A percentile compares a stretch with the other conserved stretches of the same genome.
Conservation (phyloP, 208 protist genomes). For the Angomonas desouzai region DNA sequence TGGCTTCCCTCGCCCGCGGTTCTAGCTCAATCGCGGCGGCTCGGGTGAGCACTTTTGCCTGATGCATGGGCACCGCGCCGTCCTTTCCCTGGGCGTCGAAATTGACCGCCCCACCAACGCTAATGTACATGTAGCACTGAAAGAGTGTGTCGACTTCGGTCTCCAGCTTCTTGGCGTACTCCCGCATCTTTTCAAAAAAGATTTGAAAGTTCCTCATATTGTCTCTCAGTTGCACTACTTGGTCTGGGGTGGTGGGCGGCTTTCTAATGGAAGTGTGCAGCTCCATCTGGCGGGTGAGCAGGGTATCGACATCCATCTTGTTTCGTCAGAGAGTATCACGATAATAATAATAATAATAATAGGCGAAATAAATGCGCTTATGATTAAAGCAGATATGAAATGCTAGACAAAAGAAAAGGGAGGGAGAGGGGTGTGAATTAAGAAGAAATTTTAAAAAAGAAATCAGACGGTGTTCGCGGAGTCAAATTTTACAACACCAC, state of each 20-base stretch:
- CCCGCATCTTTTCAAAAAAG: constrained; percentile 57
- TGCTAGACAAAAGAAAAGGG: too few species aligned
- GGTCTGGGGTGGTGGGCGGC: constrained; percentile 51
- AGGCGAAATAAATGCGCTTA: too few species aligned
- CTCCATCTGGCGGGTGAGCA: constrained; percentile 88
- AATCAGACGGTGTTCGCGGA: too few species aligned
- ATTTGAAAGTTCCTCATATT: constrained; percentile 52
- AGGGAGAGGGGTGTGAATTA: too few species aligned
- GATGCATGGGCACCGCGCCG: constrained; percentile 85
- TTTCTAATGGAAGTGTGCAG: constrained; percentile 74
- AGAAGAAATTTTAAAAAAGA: too few species aligned
- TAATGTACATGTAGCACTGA: constrained; percentile 86
- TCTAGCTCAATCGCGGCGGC: constrained; percentile 64
- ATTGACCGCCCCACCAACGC: constrained; percentile 61
- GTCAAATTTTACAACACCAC: too few species aligned
- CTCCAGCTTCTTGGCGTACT: constrained; percentile 30
- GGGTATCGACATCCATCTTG: constrained; percentile 54
- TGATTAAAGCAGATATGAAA: too few species aligned
- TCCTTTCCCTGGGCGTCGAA: constrained; percentile 79
- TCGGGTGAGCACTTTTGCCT: constrained; percentile 85
- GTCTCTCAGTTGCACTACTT: constrained; percentile 58
- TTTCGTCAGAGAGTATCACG: neutral
- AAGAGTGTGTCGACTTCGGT: constrained; percentile 65
- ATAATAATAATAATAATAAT: too few species aligned
- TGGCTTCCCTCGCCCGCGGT: constrained; percentile 35